A percentile compares a stretch with the other conserved stretches of the same genome.
Conservation (phyloP, 2,329 filamentous ascomycete species). For the Acrodontium crateriforme region DNA sequence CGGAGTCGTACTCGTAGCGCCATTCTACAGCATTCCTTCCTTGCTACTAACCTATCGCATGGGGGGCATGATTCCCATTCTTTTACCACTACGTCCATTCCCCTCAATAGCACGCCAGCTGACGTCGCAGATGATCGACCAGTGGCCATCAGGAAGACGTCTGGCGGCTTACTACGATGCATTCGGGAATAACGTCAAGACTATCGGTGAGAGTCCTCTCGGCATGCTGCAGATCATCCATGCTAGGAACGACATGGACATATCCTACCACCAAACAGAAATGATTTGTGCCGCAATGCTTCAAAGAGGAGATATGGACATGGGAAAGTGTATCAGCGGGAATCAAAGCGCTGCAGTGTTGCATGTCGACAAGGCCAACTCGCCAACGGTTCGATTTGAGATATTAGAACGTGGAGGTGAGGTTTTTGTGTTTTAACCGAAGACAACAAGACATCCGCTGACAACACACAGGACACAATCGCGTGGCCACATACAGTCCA, state of each 20-base stretch:
- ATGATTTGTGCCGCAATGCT: conserved; percentile 48
- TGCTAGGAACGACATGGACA: conserved; percentile 67
- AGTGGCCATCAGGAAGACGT: conserved; percentile 61
- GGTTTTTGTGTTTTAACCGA: conserved; percentile 2
- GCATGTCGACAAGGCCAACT: conserved; percentile 11
- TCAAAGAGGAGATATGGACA: conserved; percentile 31
- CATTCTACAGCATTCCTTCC: conserved; percentile 60
- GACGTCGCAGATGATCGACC: conserved; percentile 55
- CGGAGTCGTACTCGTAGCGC: conserved; percentile 63
- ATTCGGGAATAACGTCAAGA: conserved; percentile 26
- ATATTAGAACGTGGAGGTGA: conserved; percentile 30
- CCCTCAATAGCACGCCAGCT: conserved; percentile 51
- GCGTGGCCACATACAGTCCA: conserved; percentile 50
- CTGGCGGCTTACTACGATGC: conserved; percentile 49
- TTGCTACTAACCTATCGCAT: conserved; percentile 68
- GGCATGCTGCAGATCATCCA: conserved; percentile 55
- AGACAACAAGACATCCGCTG: neutral
- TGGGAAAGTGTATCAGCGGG: conserved; percentile 16
- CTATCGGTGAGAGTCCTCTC: conserved; percentile 25
- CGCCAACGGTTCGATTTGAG: conserved; percentile 27
- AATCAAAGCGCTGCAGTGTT: conserved; percentile 14
- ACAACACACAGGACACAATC: conserved; percentile 47
- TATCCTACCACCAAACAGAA: conserved; percentile 59
- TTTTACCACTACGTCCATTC: conserved; percentile 59
- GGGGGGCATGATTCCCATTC: conserved; percentile 61